Base-by-base conservation (phyloP, 768 basidiomycete genomes). In the Vishniacozyma victoriae region DNA sequence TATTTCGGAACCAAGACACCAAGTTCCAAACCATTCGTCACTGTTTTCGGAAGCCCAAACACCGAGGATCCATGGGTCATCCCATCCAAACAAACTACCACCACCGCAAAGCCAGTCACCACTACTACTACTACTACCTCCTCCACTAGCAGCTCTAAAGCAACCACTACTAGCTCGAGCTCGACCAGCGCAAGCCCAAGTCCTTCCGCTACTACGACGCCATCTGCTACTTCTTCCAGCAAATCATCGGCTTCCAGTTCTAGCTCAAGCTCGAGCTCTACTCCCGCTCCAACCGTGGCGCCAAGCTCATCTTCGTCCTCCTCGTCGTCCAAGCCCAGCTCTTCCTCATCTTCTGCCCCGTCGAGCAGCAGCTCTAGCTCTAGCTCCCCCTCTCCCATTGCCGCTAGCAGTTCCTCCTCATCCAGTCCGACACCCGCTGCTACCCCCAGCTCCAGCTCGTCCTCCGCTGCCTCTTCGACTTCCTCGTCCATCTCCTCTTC, bases 41-140 rank as follows among this genome's bases (percentile, higher is more conserved):
- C 48, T 1, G n/a, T 29, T 12, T 55, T 47, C 35, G 45, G 41
- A 23, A 25, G 12, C 25, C 11, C 24, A 19, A 47, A 43, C 37
- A 54, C 18, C 23, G 54, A 55, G 36, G 40, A 50, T 36, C 54
- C 54, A 1, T 55, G 54, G 54, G 49, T 47, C 25, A 24, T 14
- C 41, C 5, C 14, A 11, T 20, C 41, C 11, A 12, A 5, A 11
- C 19, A 12, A 12, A 25, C 37, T 38, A 7, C 37, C 14, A 14
- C 37, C 37, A 33, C 29, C 29, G n/a, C 9, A 9, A 9, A n/a
- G 9, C 29, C 29, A 9, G n/a, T n/a, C n/a, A n/a, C n/a, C n/a
- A n/a, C 19, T 39, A 36, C 48, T 15, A 33, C 41, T 19, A 33
- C 48, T 16, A 20, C 40, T 19, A 31, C 39, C 5, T 18, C 47